Percentiles rank a stretch among this genome's conserved stretches.
Evolutionary conservation across 1,284 basidiomycete genomes (phyloP).

Genomic region (Ustilago xerochloae): DNA sequence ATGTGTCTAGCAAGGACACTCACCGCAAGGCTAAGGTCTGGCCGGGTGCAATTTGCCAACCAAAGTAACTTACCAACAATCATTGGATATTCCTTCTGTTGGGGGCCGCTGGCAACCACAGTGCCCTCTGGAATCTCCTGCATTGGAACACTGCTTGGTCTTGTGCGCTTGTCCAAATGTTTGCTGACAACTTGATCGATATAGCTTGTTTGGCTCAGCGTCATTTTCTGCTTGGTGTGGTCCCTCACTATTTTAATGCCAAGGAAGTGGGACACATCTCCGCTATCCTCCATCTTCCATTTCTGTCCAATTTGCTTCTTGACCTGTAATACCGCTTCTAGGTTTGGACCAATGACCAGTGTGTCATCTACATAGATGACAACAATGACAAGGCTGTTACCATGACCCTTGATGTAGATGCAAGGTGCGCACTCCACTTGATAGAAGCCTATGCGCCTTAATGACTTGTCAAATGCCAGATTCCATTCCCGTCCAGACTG

Average conservation of each 20-base stretch:
- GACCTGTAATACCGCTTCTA: not conserved
- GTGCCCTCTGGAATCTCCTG: not conserved
- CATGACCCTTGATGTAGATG: conserved; percentile 2
- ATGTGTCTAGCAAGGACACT: conserved; percentile 3
- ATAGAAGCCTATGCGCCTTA: conserved; percentile 4
- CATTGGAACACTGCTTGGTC: not conserved
- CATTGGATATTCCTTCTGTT: not conserved
- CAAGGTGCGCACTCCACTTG: conserved; percentile 3
- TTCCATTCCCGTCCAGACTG: conserved; percentile 12
- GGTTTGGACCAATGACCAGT: conserved; percentile 1
- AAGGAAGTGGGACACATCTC: not conserved
- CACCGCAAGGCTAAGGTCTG: not conserved
- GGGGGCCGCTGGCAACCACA: not conserved
- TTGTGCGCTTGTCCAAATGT: not conserved
- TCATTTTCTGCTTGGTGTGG: not conserved
- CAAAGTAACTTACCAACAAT: not conserved
- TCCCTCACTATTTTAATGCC: not conserved
- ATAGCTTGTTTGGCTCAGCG: not conserved
- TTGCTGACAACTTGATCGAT: not conserved
- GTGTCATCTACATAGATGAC: conserved; percentile 5
- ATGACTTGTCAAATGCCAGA: conserved; percentile 1
- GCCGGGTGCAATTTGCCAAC: not conserved
- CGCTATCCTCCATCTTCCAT: conserved; percentile 9
- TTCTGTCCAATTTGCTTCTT: conserved; percentile 4
- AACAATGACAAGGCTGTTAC: not conserved